Evolutionary conservation across 164 flowering plant species (phyloP), one percentile per base, ranked within the genome.

Genomic region (Magnolia kwangsiensis): DNA sequence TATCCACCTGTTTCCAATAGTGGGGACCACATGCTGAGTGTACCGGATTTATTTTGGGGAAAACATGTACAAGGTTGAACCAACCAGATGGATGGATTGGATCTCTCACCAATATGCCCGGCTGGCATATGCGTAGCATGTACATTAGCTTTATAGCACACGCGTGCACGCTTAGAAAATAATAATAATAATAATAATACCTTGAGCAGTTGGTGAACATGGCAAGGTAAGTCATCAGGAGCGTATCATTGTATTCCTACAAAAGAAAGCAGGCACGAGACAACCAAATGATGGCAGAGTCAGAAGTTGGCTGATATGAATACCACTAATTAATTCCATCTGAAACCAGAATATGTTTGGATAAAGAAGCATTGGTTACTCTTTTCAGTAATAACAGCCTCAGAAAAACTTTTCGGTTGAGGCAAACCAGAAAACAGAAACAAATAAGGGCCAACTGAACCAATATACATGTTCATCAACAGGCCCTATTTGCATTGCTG

Each of bases 201-300:
- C 98, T 95, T 67, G 99, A 88, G 84, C 98, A 93, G 77, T 92
- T 90, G 80, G 99, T 93, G 75, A 92, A 79, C 97, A 95, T 93
- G 74, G 99, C 96, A 75, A 93, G 91, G 82, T 93, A 95, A 73
- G 95, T 83, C 72, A 93, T 87, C 88, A 95, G 80, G 71, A 92
- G 78, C 1, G 95, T 95, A 75, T 95, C 97, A 84, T 91, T 93
- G 84, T 93, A 93, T 81, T 93, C 99, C 98, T 95, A 79, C 78
- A 81, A 70, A 50, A 4, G 5, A 27, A 24, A 67, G 23, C 49
- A 67, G 19, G 70, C 11, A 69, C 71, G 13, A 69, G 27, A 69
- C n/a, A 69, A 13, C 50, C 18, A 11, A 69, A 7, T 69, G 50
- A 69, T 69, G 61, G 14, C 71, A 65, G 27, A 66, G 24, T 27